These are phyloP conservation scores for Ustilago esculenta DNA, from an alignment of 1,284 basidiomycete genomes.

Conservation along the genomic window DNA sequence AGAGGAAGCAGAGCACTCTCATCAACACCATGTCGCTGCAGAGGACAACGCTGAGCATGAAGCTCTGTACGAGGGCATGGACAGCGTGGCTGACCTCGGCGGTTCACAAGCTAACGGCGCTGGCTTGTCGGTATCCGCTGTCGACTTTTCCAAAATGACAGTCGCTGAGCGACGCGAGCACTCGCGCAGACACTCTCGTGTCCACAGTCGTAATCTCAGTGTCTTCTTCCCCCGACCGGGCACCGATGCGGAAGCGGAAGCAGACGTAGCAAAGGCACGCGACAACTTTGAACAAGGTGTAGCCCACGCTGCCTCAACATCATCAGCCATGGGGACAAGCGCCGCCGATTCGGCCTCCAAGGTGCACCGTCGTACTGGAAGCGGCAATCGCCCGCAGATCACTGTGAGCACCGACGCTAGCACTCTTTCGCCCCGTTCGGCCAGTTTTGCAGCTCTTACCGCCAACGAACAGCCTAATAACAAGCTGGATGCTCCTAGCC, in stretches of 20 bases:
- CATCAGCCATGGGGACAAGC: neutral
- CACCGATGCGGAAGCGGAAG: constrained; percentile 59
- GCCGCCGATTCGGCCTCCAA: constrained; percentile 3
- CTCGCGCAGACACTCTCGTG: constrained; percentile 56
- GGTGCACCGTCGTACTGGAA: constrained; percentile 30
- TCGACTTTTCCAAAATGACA: constrained; percentile 49
- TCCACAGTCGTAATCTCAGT: constrained; percentile 61
- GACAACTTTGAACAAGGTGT: constrained; percentile 25
- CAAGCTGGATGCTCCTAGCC: constrained; percentile 21
- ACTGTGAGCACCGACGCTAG: constrained; percentile 44
- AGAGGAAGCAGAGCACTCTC: neutral
- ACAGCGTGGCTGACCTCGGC: constrained; percentile 34
- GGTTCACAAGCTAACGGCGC: constrained; percentile 1
- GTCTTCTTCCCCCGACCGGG: constrained; percentile 65
- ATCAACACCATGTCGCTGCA: neutral
- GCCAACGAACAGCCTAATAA: constrained; percentile 3
- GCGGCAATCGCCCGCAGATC: constrained; percentile 49
- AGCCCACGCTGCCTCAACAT: constrained; percentile 1
- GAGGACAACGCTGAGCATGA: constrained; percentile 22
- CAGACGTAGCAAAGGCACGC: constrained; percentile 31
- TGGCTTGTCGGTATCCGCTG: neutral
- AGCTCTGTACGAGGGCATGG: constrained; percentile 38
- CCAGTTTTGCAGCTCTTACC: constrained; percentile 36
- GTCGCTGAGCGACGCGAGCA: constrained; percentile 61
- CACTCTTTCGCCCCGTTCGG: constrained; percentile 43